Evolutionary conservation across 345 rosid genomes (phyloP).

Genomic region (Populus alba): DNA sequence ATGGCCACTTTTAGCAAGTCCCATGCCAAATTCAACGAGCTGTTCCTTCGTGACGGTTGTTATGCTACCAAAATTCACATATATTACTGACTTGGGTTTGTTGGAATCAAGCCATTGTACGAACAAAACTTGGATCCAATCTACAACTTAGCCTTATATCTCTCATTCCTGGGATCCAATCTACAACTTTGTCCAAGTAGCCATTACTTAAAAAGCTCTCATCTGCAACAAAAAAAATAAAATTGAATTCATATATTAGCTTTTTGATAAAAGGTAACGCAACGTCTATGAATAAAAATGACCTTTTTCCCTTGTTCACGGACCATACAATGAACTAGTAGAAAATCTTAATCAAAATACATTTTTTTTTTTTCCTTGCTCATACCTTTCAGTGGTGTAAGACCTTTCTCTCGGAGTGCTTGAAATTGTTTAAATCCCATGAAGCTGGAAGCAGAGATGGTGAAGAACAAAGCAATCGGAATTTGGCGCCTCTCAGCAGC

Average conservation of each 20-base stretch:
- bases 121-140: not conserved
- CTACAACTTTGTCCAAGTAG: not conserved
- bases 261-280: not conserved
- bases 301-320: too few species aligned
- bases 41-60: not conserved
- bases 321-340: too few species aligned
- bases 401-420: too few species aligned
- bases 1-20: not conserved
- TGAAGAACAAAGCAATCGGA: too few species aligned
- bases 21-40: not conserved
- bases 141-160: not conserved
- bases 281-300: too few species aligned
- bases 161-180: slow-evolving; percentile 4
- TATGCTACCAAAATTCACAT: not conserved
- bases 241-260: not conserved
- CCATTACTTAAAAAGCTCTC: not conserved
- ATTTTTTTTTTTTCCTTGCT: too few species aligned
- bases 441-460: too few species aligned
- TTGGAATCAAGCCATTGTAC: not conserved
- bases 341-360: not conserved
- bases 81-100: not conserved
- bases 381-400: too few species aligned
- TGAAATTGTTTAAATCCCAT: too few species aligned
- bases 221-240: not conserved
- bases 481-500: too few species aligned